Conservation (phyloP, 1,139 yeast genomes). For the Scheffersomyces lignicola region DNA sequence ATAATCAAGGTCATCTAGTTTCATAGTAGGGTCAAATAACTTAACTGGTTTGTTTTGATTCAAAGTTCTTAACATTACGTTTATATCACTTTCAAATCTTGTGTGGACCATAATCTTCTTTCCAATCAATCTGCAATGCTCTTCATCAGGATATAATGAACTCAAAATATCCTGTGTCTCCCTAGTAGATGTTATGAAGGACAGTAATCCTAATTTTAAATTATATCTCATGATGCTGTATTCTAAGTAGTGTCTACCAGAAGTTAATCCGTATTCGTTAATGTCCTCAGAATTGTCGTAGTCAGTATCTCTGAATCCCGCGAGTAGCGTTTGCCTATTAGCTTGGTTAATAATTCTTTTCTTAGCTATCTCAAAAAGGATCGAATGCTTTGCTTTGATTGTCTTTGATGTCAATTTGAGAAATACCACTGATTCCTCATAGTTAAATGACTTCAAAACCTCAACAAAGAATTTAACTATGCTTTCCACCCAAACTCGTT, state of each 20-base stretch:
- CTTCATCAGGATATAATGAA: neutral
- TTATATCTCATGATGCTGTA: constrained; percentile 11
- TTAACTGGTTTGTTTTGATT: neutral
- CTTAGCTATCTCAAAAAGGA: constrained; percentile 1
- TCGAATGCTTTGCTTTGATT: neutral
- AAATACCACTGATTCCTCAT: constrained; percentile 2
- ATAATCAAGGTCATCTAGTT: neutral
- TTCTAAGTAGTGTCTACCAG: constrained; percentile 12
- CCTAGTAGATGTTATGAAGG: constrained; percentile 14
- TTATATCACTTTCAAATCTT: constrained; percentile 4
- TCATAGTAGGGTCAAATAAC: constrained; percentile 4
- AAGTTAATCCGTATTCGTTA: constrained; percentile 1
- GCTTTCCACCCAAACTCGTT: constrained; percentile 8
- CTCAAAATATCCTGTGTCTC: constrained; percentile 10
- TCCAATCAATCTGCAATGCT: constrained; percentile 3
- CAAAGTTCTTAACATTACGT: neutral
- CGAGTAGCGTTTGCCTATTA: no score
- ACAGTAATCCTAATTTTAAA: constrained; percentile 12
- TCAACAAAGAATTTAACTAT: constrained; percentile 6
- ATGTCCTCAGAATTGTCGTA: neutral
- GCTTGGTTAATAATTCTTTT: neutral
- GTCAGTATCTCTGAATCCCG: no score
- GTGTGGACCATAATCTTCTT: neutral
- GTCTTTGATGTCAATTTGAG: neutral
- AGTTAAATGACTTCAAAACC: constrained; percentile 1